Percentiles rank a stretch among this genome's conserved stretches.
Conservation (phyloP, 2,329 filamentous ascomycete genomes). For the Alternaria infectoria region DNA sequence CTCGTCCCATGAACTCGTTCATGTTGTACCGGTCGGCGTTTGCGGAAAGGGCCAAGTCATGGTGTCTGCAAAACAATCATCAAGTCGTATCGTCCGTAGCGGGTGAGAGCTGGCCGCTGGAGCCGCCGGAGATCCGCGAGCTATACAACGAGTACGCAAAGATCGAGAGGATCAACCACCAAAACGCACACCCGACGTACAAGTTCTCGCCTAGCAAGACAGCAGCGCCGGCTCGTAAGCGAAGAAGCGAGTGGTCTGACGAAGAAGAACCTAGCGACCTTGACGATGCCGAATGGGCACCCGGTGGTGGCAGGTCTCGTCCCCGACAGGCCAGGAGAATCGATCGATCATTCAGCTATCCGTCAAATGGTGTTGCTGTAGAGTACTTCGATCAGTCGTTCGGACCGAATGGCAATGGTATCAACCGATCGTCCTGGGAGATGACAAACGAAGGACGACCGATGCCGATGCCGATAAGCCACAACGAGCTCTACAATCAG, state of each 20-base stretch:
- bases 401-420: slow-evolving; percentile 37
- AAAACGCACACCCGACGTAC: slow-evolving; percentile 84
- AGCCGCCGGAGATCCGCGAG: slow-evolving; percentile 73
- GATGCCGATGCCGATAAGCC: slow-evolving; percentile 54
- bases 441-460: slow-evolving; percentile 59
- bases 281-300: slow-evolving; percentile 50
- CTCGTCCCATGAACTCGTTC: slow-evolving; percentile 96
- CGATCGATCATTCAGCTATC: slow-evolving; percentile 34
- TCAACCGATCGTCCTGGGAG: slow-evolving; percentile 59
- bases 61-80: slow-evolving; percentile 87
- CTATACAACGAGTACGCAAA: slow-evolving; percentile 80
- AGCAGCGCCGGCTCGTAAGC: slow-evolving; percentile 53
- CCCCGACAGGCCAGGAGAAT: slow-evolving; percentile 30
- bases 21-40: slow-evolving; percentile 97
- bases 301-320: slow-evolving; percentile 31
- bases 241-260: slow-evolving; percentile 53
- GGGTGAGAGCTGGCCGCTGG: slow-evolving; percentile 83
- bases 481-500: slow-evolving; percentile 54
- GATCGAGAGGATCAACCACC: slow-evolving; percentile 83
- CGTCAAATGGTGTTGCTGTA: slow-evolving; percentile 26
- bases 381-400: slow-evolving; percentile 39
- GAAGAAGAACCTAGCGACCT: slow-evolving; percentile 52
- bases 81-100: slow-evolving; percentile 90
- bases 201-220: slow-evolving; percentile 89
- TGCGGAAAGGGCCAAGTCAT: slow-evolving; percentile 82